Conservation (phyloP, 2,329 filamentous ascomycete species). For the Penicillium sp. region DNA sequence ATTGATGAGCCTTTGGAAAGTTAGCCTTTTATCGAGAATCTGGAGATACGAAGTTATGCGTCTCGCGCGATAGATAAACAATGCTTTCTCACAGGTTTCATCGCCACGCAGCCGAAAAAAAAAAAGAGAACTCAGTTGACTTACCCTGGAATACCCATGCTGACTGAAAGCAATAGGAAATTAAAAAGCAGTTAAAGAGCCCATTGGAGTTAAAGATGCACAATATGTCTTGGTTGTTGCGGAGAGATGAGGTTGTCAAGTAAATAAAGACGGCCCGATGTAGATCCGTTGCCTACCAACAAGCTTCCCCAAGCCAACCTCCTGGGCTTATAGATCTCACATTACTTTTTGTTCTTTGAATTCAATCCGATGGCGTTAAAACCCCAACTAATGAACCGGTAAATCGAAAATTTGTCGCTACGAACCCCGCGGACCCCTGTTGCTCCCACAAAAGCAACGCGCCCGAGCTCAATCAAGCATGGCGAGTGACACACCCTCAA, state of each 20-base stretch:
- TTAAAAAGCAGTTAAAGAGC: not conserved
- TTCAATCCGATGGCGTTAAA: conserved; percentile 9
- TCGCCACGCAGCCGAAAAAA: not conserved
- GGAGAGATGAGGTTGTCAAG: conserved; percentile 15
- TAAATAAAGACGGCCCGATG: conserved; percentile 34
- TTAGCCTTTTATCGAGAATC: not conserved
- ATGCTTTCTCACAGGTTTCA: too few relatives aligned
- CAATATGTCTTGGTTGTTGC: not conserved
- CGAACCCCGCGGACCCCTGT: conserved; percentile 3
- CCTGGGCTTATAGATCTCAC: not conserved
- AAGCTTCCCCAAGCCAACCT: conserved; percentile 4
- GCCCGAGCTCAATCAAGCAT: conserved; percentile 13
- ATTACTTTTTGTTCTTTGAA: not conserved
- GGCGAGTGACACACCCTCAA: conserved; percentile 19
- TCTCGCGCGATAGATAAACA: not conserved
- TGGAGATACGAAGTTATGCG: not conserved
- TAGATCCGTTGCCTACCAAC: conserved; percentile 28
- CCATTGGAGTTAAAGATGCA: conserved; percentile 11
- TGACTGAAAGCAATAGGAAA: not conserved
- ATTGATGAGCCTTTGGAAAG: conserved; percentile 69
- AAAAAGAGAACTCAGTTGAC: conserved; percentile 21
- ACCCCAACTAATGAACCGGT: not conserved
- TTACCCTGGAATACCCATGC: conserved; percentile 48
- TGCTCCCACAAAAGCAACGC: conserved; percentile 11
- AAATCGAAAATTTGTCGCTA: conserved; percentile 4